phyloP scores from a whole-genome alignment of 768 basidiomycete genomes.

The Coprinopsis marcescibilis region DNA sequence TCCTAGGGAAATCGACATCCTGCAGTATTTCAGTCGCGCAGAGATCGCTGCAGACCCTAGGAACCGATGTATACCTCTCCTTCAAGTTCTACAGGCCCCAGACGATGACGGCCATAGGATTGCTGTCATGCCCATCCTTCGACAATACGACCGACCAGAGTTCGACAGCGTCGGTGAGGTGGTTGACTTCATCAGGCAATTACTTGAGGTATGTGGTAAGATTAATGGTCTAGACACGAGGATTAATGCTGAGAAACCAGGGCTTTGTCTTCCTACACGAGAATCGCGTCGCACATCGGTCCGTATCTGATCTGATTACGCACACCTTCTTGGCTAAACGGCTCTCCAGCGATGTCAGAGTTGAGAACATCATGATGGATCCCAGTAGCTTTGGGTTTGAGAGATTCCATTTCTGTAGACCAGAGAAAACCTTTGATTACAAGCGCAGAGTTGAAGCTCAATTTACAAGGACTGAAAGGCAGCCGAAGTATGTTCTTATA shows the following conservation, averaged over 20 bases:
- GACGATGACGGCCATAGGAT: constrained; percentile 16
- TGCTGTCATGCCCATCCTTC: constrained; percentile 26
- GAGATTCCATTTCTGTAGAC: constrained; percentile 19
- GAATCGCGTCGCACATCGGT: constrained; percentile 31
- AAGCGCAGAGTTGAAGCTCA: constrained; percentile 14
- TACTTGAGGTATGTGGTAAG: constrained; percentile 27
- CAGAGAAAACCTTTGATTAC: constrained; percentile 11
- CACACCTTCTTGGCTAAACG: constrained; percentile 11
- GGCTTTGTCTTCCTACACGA: constrained; percentile 31
- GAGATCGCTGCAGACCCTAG: constrained; percentile 14
- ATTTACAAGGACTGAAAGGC: constrained; percentile 22
- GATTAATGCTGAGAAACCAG: constrained; percentile 11
- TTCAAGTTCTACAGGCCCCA: constrained; percentile 17
- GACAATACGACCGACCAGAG: constrained; percentile 18
- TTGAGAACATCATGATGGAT: constrained; percentile 33
- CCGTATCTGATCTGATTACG: constrained; percentile 1
- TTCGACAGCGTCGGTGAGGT: constrained; percentile 32
- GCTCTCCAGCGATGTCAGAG: constrained; percentile 10
- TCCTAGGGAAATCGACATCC: constrained; percentile 27
- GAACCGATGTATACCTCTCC: constrained; percentile 32
- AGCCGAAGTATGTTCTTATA: constrained; percentile 30
- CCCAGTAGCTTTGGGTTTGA: constrained; percentile 20
- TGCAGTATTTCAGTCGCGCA: constrained; percentile 14
- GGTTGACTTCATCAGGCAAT: constrained; percentile 26
- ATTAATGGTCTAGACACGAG: constrained; percentile 14